Conservation (phyloP, 2,329 filamentous ascomycete species). For the Dryadomyces sulphureus region DNA sequence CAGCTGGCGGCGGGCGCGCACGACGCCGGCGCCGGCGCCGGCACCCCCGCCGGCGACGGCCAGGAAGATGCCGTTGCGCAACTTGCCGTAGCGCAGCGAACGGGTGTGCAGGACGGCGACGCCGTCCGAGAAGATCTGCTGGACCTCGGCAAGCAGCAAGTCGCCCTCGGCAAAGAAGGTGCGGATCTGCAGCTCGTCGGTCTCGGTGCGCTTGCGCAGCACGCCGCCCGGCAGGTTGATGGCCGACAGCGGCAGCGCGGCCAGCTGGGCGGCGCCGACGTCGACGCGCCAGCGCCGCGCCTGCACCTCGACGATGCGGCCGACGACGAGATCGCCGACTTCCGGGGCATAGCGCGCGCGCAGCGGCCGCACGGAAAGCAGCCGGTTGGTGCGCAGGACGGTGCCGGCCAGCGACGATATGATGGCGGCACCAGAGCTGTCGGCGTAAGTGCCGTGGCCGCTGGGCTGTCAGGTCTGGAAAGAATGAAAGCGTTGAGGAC, state of each 20-base stretch:
- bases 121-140: constrained; percentile 75
- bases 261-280: constrained; percentile 74
- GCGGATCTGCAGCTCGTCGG: constrained; percentile 92
- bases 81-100: constrained; percentile 83
- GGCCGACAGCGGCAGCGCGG: constrained; percentile 67
- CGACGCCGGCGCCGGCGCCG: constrained; percentile 75
- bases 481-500: not conserved
- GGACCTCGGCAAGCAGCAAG: constrained; percentile 85
- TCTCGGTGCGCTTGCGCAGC: constrained; percentile 77
- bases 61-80: constrained; percentile 84
- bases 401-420: constrained; percentile 83
- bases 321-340: constrained; percentile 90
- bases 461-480: too few relatives aligned
- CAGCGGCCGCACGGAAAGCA: constrained; percentile 79
- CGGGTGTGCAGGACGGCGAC: constrained; percentile 80
- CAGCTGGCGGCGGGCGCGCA: constrained; percentile 69
- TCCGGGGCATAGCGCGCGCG: constrained; percentile 89
- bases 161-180: constrained; percentile 97
- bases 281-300: constrained; percentile 89
- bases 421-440: constrained; percentile 50
- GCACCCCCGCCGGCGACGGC: constrained; percentile 67
- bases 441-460: constrained; percentile 86
- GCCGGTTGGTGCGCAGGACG: constrained; percentile 87
- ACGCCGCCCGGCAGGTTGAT: constrained; percentile 96
- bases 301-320: constrained; percentile 90